Base-by-base conservation (phyloP, 257 asterid genomes). In the Verbena officinalis region DNA sequence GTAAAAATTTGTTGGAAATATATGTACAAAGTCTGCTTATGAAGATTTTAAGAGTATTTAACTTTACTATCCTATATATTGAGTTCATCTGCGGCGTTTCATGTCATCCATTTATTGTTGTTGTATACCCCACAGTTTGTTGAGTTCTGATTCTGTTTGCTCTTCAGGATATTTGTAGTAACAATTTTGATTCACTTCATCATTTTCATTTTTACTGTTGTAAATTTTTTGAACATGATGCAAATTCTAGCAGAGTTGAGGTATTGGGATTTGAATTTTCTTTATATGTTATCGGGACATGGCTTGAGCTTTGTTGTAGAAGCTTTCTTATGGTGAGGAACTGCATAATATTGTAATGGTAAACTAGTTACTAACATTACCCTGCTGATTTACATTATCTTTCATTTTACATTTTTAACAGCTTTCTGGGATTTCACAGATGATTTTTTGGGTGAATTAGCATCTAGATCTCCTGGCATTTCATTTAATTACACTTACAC, bases 131-230 rank as follows among this genome's bases (percentile, higher is more conserved):
- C 20, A 30, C 11, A 34, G 19, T 33, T 55, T 45, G 19, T 42
- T 44, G 70, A 46, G 38, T 71, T 44, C n/a, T 3, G 43, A 23
- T 39, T 16, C 72, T 61, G 72, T 53, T 23, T 43, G 73, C 19
- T 58, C 2, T 39, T 44, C 13, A 6, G 45, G 61, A 21, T 57
- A 15, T 51, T 31, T 17, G 10, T 54, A 65, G 14, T 55, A 21
- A 8, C 69, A 67, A 7, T 59, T 31, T 58, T 33, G 23, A 39
- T 38, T 27, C 43, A 14, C 68, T 27, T 44, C n/a, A 40, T 57
- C 17, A 22, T 62, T 53, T 23, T 51, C 5, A 33, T 21, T 36
- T 42, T 22, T 19, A 12, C 19, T 1, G 8, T 0, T n/a, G n/a
- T n/a, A n/a, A n/a, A n/a, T n/a, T n/a, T n/a, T n/a, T n/a, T n/a